A percentile compares a stretch with the other conserved stretches of the same genome.
phyloP scores from a whole-genome alignment of 2,329 filamentous ascomycete genomes.

The Botrytis paeoniae region DNA sequence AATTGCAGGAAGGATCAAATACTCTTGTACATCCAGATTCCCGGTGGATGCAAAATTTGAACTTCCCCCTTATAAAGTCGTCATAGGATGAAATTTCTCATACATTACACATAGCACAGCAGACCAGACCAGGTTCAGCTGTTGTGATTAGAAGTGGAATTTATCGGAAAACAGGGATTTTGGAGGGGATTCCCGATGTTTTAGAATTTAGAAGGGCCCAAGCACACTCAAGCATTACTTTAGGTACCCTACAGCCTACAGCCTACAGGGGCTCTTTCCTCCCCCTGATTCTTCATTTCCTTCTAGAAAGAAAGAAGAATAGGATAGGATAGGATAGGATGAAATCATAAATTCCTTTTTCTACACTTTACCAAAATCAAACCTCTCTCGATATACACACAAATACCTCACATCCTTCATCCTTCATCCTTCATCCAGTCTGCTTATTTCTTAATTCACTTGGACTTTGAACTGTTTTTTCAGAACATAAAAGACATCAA shows the following conservation, averaged over 20 bases:
- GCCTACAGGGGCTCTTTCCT: neutral
- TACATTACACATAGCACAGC: neutral
- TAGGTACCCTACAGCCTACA: neutral
- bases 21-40: neutral
- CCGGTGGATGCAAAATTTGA: neutral
- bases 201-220: neutral
- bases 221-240: neutral
- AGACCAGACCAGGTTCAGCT: neutral
- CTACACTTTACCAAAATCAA: neutral
- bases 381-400: neutral
- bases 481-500: neutral
- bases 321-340: neutral
- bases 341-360: neutral
- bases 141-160: neutral
- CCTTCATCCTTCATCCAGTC: too few relatives aligned
- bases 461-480: neutral
- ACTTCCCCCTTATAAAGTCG: neutral
- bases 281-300: slow-evolving; percentile 3
- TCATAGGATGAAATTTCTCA: neutral
- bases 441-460: neutral
- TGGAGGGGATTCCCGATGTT: neutral
- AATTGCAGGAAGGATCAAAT: neutral
- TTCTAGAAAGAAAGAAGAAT: neutral
- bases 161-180: slow-evolving; percentile 8
- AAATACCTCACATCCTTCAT: neutral